These are phyloP conservation scores for Persicaria maculosa DNA, from an alignment of 148 eudicot species.

Conservation along the genomic window DNA sequence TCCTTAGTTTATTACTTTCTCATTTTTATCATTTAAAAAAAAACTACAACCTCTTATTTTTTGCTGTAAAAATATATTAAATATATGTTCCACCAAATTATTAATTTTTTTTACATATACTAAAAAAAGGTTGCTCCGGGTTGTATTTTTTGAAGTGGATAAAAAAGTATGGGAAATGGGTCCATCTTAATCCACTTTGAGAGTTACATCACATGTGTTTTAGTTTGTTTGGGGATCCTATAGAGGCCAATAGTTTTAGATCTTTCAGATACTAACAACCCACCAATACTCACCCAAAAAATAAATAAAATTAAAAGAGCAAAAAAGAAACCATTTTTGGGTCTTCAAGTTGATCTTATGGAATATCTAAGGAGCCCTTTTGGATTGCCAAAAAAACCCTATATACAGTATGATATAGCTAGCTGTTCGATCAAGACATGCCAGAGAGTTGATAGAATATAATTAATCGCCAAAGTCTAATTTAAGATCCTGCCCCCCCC, in stretches of 20 bases:
- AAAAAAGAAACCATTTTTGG: background rate
- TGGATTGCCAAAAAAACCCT: background rate
- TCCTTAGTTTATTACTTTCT: background rate
- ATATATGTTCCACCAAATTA: background rate
- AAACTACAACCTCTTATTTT: no score
- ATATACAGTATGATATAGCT: background rate
- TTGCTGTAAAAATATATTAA: background rate
- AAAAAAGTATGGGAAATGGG: slow-evolving; percentile 10
- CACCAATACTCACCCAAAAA: background rate
- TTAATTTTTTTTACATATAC: background rate
- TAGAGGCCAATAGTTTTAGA: background rate
- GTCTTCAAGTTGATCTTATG: background rate
- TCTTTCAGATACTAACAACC: background rate
- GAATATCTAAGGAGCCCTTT: slow-evolving; percentile 3
- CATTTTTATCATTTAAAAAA: background rate
- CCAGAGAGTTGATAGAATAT: no score
- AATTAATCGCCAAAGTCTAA: no score
- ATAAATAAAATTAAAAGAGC: background rate
- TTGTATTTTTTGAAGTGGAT: slow-evolving; percentile 2
- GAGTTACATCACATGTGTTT: background rate
- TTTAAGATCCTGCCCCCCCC: no score
- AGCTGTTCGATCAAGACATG: no score
- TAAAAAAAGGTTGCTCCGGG: background rate
- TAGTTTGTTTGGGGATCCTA: slow-evolving; percentile 3
- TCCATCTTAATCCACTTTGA: slow-evolving; percentile 10